Evolutionary conservation across 2,329 filamentous ascomycete species (phyloP).

Genomic region (Cadophora gregata): DNA sequence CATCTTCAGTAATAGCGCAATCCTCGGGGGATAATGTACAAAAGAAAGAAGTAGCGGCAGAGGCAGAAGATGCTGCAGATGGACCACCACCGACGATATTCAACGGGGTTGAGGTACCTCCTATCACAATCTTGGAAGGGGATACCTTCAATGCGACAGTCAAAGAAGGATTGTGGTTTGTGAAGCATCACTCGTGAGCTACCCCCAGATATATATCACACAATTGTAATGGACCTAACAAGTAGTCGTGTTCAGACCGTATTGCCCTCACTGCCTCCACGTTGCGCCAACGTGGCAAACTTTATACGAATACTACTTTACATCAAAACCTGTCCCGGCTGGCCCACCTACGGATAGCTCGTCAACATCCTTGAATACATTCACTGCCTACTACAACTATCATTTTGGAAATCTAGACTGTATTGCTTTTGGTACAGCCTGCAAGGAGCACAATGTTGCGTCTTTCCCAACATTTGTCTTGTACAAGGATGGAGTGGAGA

Average conservation of each 20-base stretch:
- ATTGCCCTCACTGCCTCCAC: constrained; percentile 41
- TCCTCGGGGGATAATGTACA: constrained; percentile 29
- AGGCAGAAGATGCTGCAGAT: constrained; percentile 40
- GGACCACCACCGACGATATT: constrained; percentile 50
- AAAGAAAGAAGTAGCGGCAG: constrained; percentile 20
- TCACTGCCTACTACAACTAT: constrained; percentile 86
- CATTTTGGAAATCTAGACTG: constrained; percentile 89
- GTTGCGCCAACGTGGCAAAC: constrained; percentile 90
- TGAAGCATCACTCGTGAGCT: constrained; percentile 45
- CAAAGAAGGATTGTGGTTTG: constrained; percentile 45
- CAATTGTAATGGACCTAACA: background rate
- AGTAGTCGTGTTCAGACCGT: constrained; percentile 37
- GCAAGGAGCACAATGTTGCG: constrained; percentile 67
- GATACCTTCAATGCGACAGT: constrained; percentile 48
- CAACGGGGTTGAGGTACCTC: constrained; percentile 57
- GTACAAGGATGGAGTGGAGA: constrained; percentile 77
- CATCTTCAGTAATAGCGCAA: constrained; percentile 37
- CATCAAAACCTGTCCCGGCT: constrained; percentile 69
- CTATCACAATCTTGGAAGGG: constrained; percentile 54
- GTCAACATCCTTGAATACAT: constrained; percentile 59
- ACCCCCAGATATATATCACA: background rate
- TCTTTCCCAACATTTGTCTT: constrained; percentile 80
- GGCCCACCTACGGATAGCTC: constrained; percentile 45
- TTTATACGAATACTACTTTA: constrained; percentile 87
- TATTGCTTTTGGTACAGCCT: constrained; percentile 80